phyloP scores from a whole-genome alignment of 371 early-diverging fungal genomes.

The Mucor mucedo region DNA sequence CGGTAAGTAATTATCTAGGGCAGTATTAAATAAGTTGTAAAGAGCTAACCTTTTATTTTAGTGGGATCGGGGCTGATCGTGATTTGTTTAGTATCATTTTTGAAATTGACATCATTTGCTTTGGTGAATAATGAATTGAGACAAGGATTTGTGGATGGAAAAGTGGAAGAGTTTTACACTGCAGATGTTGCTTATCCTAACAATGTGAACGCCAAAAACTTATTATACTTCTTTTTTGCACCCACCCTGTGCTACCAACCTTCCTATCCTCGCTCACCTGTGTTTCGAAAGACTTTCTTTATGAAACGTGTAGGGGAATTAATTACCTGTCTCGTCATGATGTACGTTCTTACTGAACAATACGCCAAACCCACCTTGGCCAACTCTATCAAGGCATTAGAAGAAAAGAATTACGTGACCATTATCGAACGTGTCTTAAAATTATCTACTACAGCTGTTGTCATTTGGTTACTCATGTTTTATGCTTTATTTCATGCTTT shows the following conservation, averaged over 20 bases:
- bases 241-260: slow-evolving; percentile 93
- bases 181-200: slow-evolving; percentile 72
- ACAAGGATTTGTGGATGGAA: slow-evolving; percentile 42
- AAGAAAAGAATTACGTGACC: slow-evolving; percentile 64
- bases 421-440: slow-evolving; percentile 88
- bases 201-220: slow-evolving; percentile 73
- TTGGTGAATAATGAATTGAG: slow-evolving; percentile 75
- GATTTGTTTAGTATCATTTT: slow-evolving; percentile 65
- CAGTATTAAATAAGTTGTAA: no score
- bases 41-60: slow-evolving; percentile 11
- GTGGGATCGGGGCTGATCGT: slow-evolving; percentile 68
- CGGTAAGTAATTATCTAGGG: slow-evolving; percentile 28
- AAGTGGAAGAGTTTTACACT: slow-evolving; percentile 45
- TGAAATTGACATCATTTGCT: slow-evolving; percentile 83
- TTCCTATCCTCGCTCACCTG: slow-evolving; percentile 76
- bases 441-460: slow-evolving; percentile 78
- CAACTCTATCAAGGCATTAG: slow-evolving; percentile 79
- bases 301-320: slow-evolving; percentile 80
- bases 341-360: slow-evolving; percentile 85
- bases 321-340: slow-evolving; percentile 66
- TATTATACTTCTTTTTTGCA: slow-evolving; percentile 79
- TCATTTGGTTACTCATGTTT: slow-evolving; percentile 90
- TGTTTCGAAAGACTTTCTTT: slow-evolving; percentile 77
- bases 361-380: slow-evolving; percentile 85
- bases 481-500: slow-evolving; percentile 87